Evolutionary conservation across 2,329 filamentous ascomycete species (phyloP).

Genomic region (Fusarium clavum): DNA sequence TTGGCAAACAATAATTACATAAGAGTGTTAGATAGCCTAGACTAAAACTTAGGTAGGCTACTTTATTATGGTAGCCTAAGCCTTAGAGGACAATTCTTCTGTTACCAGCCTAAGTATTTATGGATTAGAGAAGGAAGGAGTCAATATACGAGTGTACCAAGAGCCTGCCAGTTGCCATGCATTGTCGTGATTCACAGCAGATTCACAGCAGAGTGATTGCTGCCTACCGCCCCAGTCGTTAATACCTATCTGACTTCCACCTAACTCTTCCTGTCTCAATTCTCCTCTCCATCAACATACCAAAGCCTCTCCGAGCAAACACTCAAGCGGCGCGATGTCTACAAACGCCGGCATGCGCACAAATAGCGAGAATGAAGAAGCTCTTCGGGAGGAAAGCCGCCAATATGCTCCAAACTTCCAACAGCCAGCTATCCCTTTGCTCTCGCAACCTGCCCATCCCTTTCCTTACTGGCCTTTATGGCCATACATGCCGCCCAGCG

Average conservation of each 20-base stretch:
- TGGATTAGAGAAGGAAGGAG: not conserved
- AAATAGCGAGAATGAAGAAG: too few relatives aligned
- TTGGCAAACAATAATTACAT: too few relatives aligned
- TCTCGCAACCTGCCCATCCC: not conserved
- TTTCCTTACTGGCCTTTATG: not conserved
- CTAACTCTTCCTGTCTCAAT: not conserved
- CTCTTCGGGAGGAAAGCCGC: not conserved
- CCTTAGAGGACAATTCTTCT: not conserved
- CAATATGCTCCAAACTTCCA: not conserved
- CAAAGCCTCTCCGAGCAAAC: not conserved
- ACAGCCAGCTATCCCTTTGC: not conserved
- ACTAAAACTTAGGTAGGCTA: not conserved
- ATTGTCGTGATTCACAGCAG: not conserved
- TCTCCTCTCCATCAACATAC: not conserved
- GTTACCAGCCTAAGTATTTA: not conserved
- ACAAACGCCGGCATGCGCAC: not conserved
- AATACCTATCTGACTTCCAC: not conserved
- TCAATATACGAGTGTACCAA: not conserved
- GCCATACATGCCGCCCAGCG: not conserved
- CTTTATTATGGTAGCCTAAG: not conserved
- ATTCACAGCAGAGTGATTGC: not conserved
- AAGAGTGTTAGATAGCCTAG: not conserved
- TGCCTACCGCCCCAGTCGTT: not conserved
- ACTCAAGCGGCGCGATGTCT: not conserved
- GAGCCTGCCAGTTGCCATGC: not conserved